Percentiles rank a stretch among this genome's conserved stretches.
phyloP scores from a whole-genome alignment of 371 early-diverging fungal genomes.

The Chytridiales sp. region DNA sequence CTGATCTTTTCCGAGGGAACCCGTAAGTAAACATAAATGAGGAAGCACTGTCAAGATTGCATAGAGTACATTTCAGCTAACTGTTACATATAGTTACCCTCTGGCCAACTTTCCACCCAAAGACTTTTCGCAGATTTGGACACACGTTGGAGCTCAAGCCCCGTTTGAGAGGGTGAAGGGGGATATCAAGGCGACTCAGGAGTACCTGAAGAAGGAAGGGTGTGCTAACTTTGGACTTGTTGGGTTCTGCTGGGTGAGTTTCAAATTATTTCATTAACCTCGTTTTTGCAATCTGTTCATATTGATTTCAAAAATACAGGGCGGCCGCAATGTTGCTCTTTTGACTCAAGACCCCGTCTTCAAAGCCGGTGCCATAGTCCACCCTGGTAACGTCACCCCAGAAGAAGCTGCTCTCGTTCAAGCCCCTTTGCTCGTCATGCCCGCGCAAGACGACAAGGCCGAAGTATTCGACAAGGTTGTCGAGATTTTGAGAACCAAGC shows the following conservation, averaged over 20 bases:
- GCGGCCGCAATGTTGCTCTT: conserved; percentile 5
- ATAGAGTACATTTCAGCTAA: no score
- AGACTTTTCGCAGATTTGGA: conserved; percentile 29
- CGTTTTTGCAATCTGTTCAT: conserved; percentile 45
- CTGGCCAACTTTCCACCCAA: no score
- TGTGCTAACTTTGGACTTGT: conserved; percentile 48
- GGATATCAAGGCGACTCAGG: conserved; percentile 40
- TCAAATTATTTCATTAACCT: neutral
- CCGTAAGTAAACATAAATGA: no score
- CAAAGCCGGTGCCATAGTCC: conserved; percentile 58
- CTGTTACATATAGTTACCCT: no score
- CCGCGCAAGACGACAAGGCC: conserved; percentile 65
- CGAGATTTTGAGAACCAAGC: conserved; percentile 52
- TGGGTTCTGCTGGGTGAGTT: conserved; percentile 66
- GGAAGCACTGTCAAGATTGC: no score
- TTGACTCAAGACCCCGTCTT: conserved; percentile 31
- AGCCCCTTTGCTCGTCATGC: conserved; percentile 60
- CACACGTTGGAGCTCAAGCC: conserved; percentile 3
- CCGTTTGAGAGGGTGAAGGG: conserved; percentile 21
- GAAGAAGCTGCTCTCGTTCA: conserved; percentile 55
- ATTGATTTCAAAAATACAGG: conserved; percentile 34
- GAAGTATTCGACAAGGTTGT: conserved; percentile 53
- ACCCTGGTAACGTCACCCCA: conserved; percentile 57
- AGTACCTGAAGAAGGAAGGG: conserved; percentile 48
- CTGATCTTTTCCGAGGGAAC: conserved; percentile 63